Evolutionary conservation across 495 filamentous ascomycete genomes (phyloP).

Genomic region (Xylaria castorea): DNA sequence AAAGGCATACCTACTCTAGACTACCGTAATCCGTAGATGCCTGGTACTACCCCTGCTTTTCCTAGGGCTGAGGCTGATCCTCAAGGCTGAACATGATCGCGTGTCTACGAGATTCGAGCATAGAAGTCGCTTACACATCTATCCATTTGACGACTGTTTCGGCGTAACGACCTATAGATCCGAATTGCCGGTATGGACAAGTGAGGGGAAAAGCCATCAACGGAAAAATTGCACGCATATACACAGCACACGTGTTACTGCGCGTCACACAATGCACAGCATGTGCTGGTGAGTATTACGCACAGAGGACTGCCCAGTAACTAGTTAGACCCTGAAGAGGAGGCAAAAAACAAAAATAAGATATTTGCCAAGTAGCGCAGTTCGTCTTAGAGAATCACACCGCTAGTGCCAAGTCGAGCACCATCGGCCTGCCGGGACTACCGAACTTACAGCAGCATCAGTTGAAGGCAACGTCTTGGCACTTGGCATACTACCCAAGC

Average conservation of each 20-base stretch:
- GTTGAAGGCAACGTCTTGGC: neutral
- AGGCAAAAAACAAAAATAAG: neutral
- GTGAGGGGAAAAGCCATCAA: neutral
- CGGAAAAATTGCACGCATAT: neutral
- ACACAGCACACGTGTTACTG: neutral
- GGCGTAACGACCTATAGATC: no score
- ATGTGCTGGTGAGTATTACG: neutral
- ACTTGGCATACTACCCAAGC: slow-evolving; percentile 4
- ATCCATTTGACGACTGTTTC: no score
- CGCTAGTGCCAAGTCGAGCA: neutral
- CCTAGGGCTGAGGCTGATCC: slow-evolving; percentile 8
- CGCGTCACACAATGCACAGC: neutral
- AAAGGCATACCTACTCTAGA: neutral
- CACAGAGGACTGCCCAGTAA: neutral
- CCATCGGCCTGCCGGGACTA: neutral
- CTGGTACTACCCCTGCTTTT: slow-evolving; percentile 2
- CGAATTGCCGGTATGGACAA: neutral
- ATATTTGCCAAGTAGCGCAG: neutral
- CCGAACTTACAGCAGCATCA: neutral
- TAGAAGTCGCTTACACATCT: neutral
- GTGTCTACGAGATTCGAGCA: neutral
- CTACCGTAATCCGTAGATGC: neutral
- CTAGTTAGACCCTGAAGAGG: neutral
- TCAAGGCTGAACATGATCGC: slow-evolving; percentile 2
- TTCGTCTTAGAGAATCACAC: neutral